phyloP scores from a whole-genome alignment of 2,329 filamentous ascomycete genomes.

The Dothideomycetes sp. region DNA sequence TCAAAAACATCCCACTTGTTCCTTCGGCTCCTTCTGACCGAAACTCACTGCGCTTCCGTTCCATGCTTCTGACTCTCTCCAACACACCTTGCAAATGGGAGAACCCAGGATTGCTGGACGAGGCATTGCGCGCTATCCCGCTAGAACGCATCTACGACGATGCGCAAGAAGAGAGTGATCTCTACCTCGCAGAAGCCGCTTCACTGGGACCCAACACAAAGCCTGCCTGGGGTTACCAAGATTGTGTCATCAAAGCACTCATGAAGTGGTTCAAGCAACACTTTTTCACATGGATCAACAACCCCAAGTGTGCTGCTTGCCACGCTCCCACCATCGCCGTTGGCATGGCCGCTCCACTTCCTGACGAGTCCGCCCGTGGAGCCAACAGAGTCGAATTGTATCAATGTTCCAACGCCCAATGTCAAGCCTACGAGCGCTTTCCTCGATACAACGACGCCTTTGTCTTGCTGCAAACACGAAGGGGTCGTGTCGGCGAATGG shows the following conservation, averaged over 20 bases:
- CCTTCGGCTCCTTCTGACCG: constrained; percentile 60
- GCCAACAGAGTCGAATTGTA: constrained; percentile 85
- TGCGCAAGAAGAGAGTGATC: constrained; percentile 86
- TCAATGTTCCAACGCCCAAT: constrained; percentile 67
- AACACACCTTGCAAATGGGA: constrained; percentile 89
- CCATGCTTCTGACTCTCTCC: constrained; percentile 74
- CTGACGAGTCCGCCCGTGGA: constrained; percentile 81
- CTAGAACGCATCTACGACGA: constrained; percentile 86
- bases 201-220: constrained; percentile 73
- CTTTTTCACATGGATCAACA: constrained; percentile 96
- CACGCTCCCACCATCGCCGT: constrained; percentile 71
- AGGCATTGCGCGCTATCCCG: constrained; percentile 77
- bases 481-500: constrained; percentile 89
- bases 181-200: constrained; percentile 77
- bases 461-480: constrained; percentile 75
- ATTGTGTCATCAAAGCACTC: constrained; percentile 84
- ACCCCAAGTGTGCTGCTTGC: constrained; percentile 77
- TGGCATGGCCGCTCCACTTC: constrained; percentile 74
- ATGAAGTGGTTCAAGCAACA: constrained; percentile 92
- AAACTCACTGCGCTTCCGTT: constrained; percentile 45
- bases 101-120: constrained; percentile 87
- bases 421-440: constrained; percentile 76
- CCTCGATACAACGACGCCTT: constrained; percentile 94
- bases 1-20: constrained; percentile 57
- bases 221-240: constrained; percentile 93